Evolutionary conservation across 73 alveolate species (phyloP), one percentile per base, ranked within the genome.

Genomic region (Paramecium sexaurelia): DNA sequence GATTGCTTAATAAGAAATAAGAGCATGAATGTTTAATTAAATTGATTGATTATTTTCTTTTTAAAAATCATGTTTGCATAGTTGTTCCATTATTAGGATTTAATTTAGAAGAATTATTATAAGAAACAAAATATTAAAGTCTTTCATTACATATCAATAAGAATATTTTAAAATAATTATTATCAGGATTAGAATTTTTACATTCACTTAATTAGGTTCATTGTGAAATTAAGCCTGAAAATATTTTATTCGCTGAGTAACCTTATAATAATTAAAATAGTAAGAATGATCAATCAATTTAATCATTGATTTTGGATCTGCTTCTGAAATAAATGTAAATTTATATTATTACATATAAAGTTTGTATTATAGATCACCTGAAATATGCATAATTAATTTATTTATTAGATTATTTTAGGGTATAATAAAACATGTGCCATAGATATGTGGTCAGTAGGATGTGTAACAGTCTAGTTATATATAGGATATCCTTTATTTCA

Each of bases 171-270:
- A 61, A 61, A 61, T 61, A 61, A 61, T 1, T 61, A 2, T 26
- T 61, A 26, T 29, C 43, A 29, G 83, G 83, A 32, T 61, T 61
- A 32, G 83, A 26, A 13, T 61, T 61, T 11, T 29, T 61, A 26
- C 90, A 78, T 5, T 41, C 40, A 5, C 26, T 29, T 10, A 24
- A 45, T 41, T 22, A 24, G 40, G 90, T 39, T 0, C 90, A 78
- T 24, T 78, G 90, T 78, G 90, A 78, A 19, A 78, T 78, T 6
- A 78, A 78, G 41, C 90, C 90, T 20, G 90, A 78, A 78, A 78
- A 78, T 8, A 19, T 78, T 15, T 78, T 78, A 33, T 22, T 78
- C 20, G 15, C 73, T 9, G 73, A 61, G 83, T 61, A 61, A 29
- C 20, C 0, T 11, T 61, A n/a, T 61, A 10, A 26, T 3, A 1